Evolutionary conservation across 306 rosid genomes (phyloP), one percentile per base, ranked within the genome.

Genomic region (Cicer arietinum): DNA sequence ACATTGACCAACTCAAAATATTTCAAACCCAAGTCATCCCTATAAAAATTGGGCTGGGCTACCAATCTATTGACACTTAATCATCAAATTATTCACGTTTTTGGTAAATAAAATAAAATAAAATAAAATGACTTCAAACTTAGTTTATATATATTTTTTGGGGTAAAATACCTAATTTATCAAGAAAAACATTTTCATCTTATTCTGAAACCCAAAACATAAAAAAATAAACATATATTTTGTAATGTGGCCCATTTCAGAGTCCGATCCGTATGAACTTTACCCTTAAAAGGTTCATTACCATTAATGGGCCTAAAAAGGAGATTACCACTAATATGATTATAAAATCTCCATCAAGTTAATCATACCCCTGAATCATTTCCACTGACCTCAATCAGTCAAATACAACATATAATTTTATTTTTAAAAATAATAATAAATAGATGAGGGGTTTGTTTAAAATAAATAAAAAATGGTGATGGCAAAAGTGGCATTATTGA

Each of bases 231-330:
- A 30, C 12, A 46, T 11, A 46, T n/a, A 30, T 10, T 16, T 20
- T 72, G 67, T n/a, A 8, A 56, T 16, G 25, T 51, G 59, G 77
- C 78, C 82, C 78, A 52, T 69, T 61, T 61, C 10, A 68, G 35
- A 1, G 1, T 25, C 30, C 30, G 8, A 60, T 67, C 16, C 53
- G 25, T 46, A 47, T 46, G 69, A 47, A 25, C 35, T 25, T 3
- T 25, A 0, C 4, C 2, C 4, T 25, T 25, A 25, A 3, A 25
- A 25, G 35, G 35, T 25, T 25, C 35, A 25, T 25, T 25, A 25
- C 35, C 35, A 25, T 25, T 25, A 25, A 25, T 25, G 35, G 35
- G 35, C 35, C 35, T 2, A 25, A 12, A 10, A 47, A 47, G 12
- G 52, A 47, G 13, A 54, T 47, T 14, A 47, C 52, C 52, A 47